A percentile compares a stretch with the other conserved stretches of the same genome.
Conservation (phyloP, 768 basidiomycete species). For the Favolaschia claudopus region DNA sequence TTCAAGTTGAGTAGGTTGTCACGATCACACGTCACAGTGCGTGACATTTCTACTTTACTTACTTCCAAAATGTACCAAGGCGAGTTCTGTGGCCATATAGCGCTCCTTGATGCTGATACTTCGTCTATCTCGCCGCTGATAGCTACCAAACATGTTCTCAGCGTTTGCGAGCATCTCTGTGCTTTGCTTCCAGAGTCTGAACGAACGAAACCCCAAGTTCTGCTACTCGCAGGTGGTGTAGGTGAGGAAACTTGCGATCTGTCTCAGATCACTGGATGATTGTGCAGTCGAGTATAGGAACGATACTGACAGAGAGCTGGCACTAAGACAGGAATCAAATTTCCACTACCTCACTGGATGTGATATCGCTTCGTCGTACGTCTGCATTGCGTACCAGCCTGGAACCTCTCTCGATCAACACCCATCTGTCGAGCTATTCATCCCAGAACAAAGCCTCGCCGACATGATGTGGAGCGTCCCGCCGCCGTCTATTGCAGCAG, state of each 20-base stretch:
- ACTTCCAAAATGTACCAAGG: constrained; percentile 13
- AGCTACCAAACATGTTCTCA: constrained; percentile 62
- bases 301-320: constrained; percentile 86
- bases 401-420: constrained; percentile 50
- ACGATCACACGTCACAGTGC: too few relatives aligned
- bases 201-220: constrained; percentile 69
- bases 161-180: constrained; percentile 60
- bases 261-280: neutral
- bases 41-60: too few relatives aligned
- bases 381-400: constrained; percentile 66
- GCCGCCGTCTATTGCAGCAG: constrained; percentile 69
- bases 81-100: neutral
- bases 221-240: constrained; percentile 71
- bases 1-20: neutral
- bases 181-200: constrained; percentile 57
- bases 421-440: constrained; percentile 70
- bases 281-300: constrained; percentile 64
- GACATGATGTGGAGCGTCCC: constrained; percentile 92
- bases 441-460: constrained; percentile 74
- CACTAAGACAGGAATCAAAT: constrained; percentile 79
- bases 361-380: constrained; percentile 71
- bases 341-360: constrained; percentile 90
- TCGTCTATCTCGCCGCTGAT: neutral
- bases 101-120: too few relatives aligned
- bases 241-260: constrained; percentile 4